These are phyloP conservation scores for Penicillium frequentans DNA, from an alignment of 2,329 filamentous ascomycete species.

Conservation along the genomic window DNA sequence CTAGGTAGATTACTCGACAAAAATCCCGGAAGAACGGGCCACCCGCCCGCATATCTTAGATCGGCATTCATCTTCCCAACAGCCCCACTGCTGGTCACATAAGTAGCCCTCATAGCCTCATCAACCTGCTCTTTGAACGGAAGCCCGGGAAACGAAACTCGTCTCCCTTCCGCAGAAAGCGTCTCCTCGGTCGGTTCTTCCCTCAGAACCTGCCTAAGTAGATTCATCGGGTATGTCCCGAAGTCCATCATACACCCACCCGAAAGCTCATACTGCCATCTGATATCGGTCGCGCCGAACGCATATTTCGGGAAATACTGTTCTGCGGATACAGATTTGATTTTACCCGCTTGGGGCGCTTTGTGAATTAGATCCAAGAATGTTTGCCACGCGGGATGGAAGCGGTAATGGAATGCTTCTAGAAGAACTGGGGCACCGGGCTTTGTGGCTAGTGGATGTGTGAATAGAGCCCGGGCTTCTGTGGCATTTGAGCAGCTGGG, in stretches of 20 bases:
- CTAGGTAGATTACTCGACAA: conserved; percentile 8
- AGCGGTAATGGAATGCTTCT: conserved; percentile 55
- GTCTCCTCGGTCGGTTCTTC: conserved; percentile 30
- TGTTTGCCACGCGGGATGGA: conserved; percentile 50
- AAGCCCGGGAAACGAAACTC: conserved; percentile 34
- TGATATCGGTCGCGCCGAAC: conserved; percentile 44
- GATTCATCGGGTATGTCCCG: conserved; percentile 44
- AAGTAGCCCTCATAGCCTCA: conserved; percentile 17
- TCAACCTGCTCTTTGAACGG: conserved; percentile 35
- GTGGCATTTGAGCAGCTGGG: conserved; percentile 48
- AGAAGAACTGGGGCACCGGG: conserved; percentile 48
- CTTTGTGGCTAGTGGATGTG: conserved; percentile 26
- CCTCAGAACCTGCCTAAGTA: conserved; percentile 42
- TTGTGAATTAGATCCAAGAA: conserved; percentile 29
- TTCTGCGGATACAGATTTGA: conserved; percentile 42
- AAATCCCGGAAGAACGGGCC: conserved; percentile 11
- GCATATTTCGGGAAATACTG: conserved; percentile 36
- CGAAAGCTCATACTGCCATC: conserved; percentile 44
- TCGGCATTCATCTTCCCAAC: conserved; percentile 16
- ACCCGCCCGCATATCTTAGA: conserved; percentile 9
- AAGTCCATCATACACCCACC: conserved; percentile 41
- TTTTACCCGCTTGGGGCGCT: conserved; percentile 19
- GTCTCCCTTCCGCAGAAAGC: conserved; percentile 30
- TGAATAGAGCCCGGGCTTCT: conserved; percentile 50
- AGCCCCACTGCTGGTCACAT: conserved; percentile 9